Percentiles rank a stretch among this genome's conserved stretches.
Evolutionary conservation across 2,329 filamentous ascomycete species (phyloP).

Genomic region (Diplodia corticola): DNA sequence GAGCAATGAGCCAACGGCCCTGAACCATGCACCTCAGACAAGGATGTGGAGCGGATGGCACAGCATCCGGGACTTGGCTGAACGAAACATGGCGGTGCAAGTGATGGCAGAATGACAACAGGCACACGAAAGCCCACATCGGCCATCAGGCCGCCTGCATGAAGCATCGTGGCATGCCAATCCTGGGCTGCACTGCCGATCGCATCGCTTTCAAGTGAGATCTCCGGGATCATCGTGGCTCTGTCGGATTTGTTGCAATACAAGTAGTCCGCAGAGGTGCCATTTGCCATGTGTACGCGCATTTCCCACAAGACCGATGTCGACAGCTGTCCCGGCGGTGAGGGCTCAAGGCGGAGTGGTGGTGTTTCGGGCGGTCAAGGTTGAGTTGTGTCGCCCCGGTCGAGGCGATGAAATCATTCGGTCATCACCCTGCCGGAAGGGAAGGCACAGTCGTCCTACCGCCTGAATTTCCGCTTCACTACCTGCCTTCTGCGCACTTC

Average conservation of each 20-base stretch:
- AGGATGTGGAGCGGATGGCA: not conserved
- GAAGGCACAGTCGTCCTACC: not conserved
- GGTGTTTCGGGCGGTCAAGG: not conserved
- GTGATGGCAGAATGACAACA: not conserved
- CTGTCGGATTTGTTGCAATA: not conserved
- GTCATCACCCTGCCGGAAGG: not conserved
- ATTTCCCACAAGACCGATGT: not conserved
- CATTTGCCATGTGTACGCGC: not conserved
- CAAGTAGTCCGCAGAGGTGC: not conserved
- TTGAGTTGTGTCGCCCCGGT: not conserved
- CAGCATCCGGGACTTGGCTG: not conserved
- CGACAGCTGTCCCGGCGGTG: not conserved
- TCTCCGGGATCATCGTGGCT: not conserved
- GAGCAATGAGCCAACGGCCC: not conserved
- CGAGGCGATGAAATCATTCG: slow-evolving; percentile 1
- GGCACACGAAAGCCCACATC: not conserved
- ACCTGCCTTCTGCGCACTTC: too few relatives aligned
- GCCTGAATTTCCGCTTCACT: not conserved
- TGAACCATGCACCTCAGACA: not conserved
- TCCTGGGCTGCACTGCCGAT: not conserved
- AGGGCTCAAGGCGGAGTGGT: not conserved
- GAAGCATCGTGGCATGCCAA: not conserved
- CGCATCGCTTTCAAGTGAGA: not conserved
- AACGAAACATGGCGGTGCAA: not conserved
- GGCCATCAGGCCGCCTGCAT: not conserved